phyloP scores from a whole-genome alignment of 2,329 filamentous ascomycete genomes.

The Diplodia scrobiculata region DNA sequence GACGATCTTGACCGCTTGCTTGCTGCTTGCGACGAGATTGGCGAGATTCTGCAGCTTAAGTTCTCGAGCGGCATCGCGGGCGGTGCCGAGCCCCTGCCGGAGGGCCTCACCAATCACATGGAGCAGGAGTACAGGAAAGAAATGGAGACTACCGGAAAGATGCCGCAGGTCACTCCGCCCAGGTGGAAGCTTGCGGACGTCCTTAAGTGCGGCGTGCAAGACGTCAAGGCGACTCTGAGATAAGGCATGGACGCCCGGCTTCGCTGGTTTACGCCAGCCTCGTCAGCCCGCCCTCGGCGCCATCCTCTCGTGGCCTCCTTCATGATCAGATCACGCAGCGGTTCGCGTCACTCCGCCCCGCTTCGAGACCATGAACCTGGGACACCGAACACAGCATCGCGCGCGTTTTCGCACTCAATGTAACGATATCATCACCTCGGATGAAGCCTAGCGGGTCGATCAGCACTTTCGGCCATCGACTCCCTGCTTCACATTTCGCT shows the following conservation, averaged over 20 bases:
- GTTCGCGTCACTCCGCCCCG: not conserved
- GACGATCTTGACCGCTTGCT: constrained; percentile 92
- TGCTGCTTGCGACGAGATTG: constrained; percentile 86
- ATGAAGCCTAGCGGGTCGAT: constrained; percentile 8
- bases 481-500: constrained; percentile 9
- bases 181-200: constrained; percentile 79
- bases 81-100: constrained; percentile 74
- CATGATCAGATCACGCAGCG: constrained; percentile 14
- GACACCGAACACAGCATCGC: constrained; percentile 13
- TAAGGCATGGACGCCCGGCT: constrained; percentile 46
- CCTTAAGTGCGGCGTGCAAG: constrained; percentile 70
- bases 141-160: constrained; percentile 50
- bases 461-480: not conserved
- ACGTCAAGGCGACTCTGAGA: constrained; percentile 71
- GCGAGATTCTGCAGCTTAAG: constrained; percentile 89
- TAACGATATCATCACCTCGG: constrained; percentile 19
- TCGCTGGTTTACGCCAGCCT: not conserved
- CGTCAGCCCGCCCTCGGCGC: not conserved
- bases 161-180: constrained; percentile 62
- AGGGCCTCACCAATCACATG: constrained; percentile 68
- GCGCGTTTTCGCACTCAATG: constrained; percentile 15
- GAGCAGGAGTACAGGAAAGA: constrained; percentile 56
- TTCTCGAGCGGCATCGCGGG: constrained; percentile 96
- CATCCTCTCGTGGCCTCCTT: not conserved
- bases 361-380: not conserved